Percentiles rank a stretch among this genome's conserved stretches.
Evolutionary conservation across 192 early-diverging fungal species (phyloP).

Genomic region (Chytriomyces confervae): DNA sequence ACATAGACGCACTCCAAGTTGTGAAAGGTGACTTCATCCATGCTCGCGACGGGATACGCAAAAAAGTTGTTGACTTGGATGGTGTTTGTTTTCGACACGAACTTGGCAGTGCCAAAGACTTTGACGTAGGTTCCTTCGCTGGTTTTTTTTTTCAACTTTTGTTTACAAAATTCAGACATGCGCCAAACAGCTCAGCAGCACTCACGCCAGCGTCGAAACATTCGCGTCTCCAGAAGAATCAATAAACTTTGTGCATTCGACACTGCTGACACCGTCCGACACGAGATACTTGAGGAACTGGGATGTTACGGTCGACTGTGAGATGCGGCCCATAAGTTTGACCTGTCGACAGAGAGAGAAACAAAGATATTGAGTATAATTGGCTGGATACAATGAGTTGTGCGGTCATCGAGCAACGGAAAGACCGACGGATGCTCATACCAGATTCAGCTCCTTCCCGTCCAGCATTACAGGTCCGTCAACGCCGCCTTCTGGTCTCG

Average conservation of each 20-base stretch:
- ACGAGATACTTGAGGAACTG: constrained; percentile 71
- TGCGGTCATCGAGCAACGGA: background rate
- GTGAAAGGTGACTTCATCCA: constrained; percentile 83
- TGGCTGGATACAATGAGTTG: background rate
- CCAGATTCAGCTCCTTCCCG: constrained; percentile 70
- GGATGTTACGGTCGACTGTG: constrained; percentile 57
- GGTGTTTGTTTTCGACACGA: constrained; percentile 63
- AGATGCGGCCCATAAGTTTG: constrained; percentile 75
- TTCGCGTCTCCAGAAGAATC: constrained; percentile 6
- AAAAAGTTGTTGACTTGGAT: constrained; percentile 41
- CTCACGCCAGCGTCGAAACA: constrained; percentile 20
- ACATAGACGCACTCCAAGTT: constrained; percentile 69
- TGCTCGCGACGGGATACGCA: constrained; percentile 64
- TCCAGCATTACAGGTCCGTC: constrained; percentile 75
- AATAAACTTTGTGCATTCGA: constrained; percentile 73
- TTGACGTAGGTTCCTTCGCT: constrained; percentile 74
- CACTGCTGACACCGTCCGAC: constrained; percentile 80
- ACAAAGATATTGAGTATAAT: background rate
- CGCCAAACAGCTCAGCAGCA: background rate
- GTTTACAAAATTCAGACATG: background rate
- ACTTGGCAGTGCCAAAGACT: constrained; percentile 67
- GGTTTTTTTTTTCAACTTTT: constrained; percentile 26
- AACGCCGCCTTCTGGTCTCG: constrained; percentile 46
- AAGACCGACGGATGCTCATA: constrained; percentile 14
- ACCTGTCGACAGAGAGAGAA: constrained; percentile 48